Percentiles rank a stretch among this genome's conserved stretches.
Conservation (phyloP, 2,329 filamentous ascomycete genomes). For the Diaporthe destruens region DNA sequence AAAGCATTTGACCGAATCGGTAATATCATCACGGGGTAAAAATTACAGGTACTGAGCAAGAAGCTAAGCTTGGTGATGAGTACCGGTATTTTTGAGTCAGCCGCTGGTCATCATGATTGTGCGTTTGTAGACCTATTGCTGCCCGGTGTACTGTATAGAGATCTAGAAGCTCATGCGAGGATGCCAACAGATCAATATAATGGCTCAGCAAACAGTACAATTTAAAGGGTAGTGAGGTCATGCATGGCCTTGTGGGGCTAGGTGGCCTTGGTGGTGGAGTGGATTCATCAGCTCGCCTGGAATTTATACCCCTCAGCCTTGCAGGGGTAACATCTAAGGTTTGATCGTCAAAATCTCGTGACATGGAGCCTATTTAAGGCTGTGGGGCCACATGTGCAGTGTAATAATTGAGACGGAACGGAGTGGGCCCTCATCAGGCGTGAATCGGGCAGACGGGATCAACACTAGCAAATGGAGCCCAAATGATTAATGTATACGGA, state of each 20-base stretch:
- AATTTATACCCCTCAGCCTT: constrained; percentile 10
- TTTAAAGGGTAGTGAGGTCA: not conserved
- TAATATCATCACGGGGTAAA: not conserved
- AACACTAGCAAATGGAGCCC: constrained; percentile 5
- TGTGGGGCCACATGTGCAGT: constrained; percentile 3
- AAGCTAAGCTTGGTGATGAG: not conserved
- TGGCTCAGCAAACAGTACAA: too few relatives aligned
- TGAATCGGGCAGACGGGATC: constrained; percentile 1
- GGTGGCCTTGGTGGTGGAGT: constrained; percentile 4
- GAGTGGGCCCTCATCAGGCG: not conserved
- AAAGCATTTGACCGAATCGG: not conserved
- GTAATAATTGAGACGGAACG: not conserved
- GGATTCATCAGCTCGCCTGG: not conserved
- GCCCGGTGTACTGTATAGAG: not conserved
- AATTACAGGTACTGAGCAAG: not conserved
- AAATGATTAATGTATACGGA: not conserved
- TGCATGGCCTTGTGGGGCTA: not conserved
- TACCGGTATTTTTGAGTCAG: too few relatives aligned
- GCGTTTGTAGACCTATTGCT: not conserved
- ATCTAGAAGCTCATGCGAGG: not conserved
- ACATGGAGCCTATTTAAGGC: constrained; percentile 15
- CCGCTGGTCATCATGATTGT: too few relatives aligned
- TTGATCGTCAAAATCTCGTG: constrained; percentile 16
- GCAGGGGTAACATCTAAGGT: constrained; percentile 25
- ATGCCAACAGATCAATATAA: not conserved